Evolutionary conservation across 768 basidiomycete species (phyloP).

Genomic region (Suillus decipiens): DNA sequence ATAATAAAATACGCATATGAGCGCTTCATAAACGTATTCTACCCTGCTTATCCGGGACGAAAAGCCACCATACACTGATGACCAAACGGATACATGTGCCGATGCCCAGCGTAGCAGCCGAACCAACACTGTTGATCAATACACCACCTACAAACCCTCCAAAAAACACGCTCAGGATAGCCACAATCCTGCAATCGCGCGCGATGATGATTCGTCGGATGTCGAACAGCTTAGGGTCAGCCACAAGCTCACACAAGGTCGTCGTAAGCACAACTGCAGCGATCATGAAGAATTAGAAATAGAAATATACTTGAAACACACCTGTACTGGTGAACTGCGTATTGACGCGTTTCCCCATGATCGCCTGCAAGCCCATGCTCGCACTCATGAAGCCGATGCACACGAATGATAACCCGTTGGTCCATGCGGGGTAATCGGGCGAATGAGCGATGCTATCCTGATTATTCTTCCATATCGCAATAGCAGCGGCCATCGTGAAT

Average conservation of each 20-base stretch:
- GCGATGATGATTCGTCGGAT: conserved; percentile 50
- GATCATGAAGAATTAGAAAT: conserved; percentile 8
- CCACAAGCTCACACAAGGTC: conserved; percentile 87
- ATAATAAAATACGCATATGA: background rate
- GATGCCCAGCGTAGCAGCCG: conserved; percentile 66
- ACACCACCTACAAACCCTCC: conserved; percentile 73
- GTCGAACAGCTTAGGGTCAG: conserved; percentile 74
- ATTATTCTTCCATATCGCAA: conserved; percentile 71
- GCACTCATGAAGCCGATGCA: conserved; percentile 80
- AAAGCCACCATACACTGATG: conserved; percentile 64
- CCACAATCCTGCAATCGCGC: conserved; percentile 74
- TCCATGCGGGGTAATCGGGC: conserved; percentile 72
- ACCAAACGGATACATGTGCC: conserved; percentile 63
- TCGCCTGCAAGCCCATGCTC: conserved; percentile 84
- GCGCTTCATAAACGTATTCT: background rate
- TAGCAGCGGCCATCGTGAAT: conserved; percentile 71
- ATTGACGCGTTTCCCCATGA: conserved; percentile 78
- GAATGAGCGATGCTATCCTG: conserved; percentile 52
- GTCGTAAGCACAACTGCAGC: conserved; percentile 76
- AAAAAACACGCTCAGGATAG: conserved; percentile 66
- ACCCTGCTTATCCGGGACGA: conserved; percentile 45
- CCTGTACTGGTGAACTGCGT: conserved; percentile 80
- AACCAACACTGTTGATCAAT: conserved; percentile 58
- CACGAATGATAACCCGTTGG: conserved; percentile 62
- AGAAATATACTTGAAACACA: conserved; percentile 34